These are phyloP conservation scores for Alternaria arborescens DNA, from an alignment of 2,329 filamentous ascomycete genomes.

Conservation along the genomic window DNA sequence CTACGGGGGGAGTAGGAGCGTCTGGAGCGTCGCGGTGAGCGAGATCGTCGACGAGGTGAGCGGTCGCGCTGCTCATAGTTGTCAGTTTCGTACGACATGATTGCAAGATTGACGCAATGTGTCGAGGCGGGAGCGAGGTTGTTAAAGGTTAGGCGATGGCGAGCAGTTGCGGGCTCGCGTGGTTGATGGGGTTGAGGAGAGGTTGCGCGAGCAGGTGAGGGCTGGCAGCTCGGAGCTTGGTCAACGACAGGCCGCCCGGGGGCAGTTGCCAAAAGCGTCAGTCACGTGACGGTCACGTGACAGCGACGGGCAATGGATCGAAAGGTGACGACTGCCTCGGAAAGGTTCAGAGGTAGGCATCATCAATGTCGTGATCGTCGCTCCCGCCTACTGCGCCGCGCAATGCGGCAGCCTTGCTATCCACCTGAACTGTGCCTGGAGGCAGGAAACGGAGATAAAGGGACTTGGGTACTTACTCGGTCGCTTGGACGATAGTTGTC, in stretches of 20 bases:
- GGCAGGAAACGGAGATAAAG: slow-evolving; percentile 12
- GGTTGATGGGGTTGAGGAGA: slow-evolving; percentile 38
- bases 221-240: slow-evolving; percentile 20
- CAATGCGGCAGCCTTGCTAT: slow-evolving; percentile 11
- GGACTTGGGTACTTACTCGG: slow-evolving; percentile 29
- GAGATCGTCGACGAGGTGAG: slow-evolving; percentile 72
- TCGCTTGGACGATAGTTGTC: slow-evolving; percentile 39
- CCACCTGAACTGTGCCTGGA: slow-evolving; percentile 3
- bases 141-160: slow-evolving; percentile 21
- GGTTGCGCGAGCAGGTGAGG: slow-evolving; percentile 34
- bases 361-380: neutral
- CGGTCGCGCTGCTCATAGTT: slow-evolving; percentile 58
- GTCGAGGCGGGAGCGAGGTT: slow-evolving; percentile 18
- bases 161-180: slow-evolving; percentile 27
- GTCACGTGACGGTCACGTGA: slow-evolving; percentile 21
- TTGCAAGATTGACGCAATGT: slow-evolving; percentile 19
- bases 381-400: neutral
- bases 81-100: slow-evolving; percentile 52
- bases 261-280: slow-evolving; percentile 22
- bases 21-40: slow-evolving; percentile 60
- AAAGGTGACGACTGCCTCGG: slow-evolving; percentile 11
- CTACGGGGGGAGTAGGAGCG: slow-evolving; percentile 70
- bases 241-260: slow-evolving; percentile 32
- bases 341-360: neutral
- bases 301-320: neutral